Conservation (phyloP, 2,329 filamentous ascomycete genomes). For the Diplocarpon rosae region DNA sequence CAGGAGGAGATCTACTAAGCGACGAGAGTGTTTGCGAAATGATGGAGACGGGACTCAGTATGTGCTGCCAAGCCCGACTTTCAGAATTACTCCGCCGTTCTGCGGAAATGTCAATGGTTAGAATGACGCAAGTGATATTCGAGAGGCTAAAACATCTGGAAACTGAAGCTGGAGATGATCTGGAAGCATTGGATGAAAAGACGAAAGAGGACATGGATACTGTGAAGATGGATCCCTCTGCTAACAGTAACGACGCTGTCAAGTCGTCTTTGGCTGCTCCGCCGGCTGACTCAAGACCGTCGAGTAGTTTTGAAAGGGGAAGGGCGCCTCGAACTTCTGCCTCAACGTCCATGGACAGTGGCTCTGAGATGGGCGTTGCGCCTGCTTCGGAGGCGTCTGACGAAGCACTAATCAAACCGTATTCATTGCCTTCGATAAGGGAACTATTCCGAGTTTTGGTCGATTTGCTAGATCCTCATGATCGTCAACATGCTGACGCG, state of each 20-base stretch:
- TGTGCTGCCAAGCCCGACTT: slow-evolving; percentile 88
- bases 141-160: slow-evolving; percentile 82
- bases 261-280: slow-evolving; percentile 39
- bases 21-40: slow-evolving; percentile 98
- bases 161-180: slow-evolving; percentile 57
- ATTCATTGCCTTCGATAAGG: slow-evolving; percentile 85
- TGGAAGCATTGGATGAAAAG: slow-evolving; percentile 53
- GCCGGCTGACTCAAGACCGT: slow-evolving; percentile 28
- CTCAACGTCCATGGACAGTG: slow-evolving; percentile 16
- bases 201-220: slow-evolving; percentile 59
- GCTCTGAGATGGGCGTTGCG: slow-evolving; percentile 20
- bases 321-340: slow-evolving; percentile 11
- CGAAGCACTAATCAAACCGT: slow-evolving; percentile 60
- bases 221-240: slow-evolving; percentile 74
- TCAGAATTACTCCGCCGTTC: slow-evolving; percentile 84
- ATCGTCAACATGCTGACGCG: slow-evolving; percentile 82
- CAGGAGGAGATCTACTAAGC: slow-evolving; percentile 84
- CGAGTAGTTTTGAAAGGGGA: slow-evolving; percentile 33
- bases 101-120: slow-evolving; percentile 93
- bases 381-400: slow-evolving; percentile 25
- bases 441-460: slow-evolving; percentile 92
- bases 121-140: slow-evolving; percentile 99
- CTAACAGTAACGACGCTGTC: slow-evolving; percentile 51
- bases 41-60: slow-evolving; percentile 96
- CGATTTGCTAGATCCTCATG: slow-evolving; percentile 85